Base-by-base conservation (phyloP, 495 filamentous ascomycete genomes). In the Lophium mytilinum region DNA sequence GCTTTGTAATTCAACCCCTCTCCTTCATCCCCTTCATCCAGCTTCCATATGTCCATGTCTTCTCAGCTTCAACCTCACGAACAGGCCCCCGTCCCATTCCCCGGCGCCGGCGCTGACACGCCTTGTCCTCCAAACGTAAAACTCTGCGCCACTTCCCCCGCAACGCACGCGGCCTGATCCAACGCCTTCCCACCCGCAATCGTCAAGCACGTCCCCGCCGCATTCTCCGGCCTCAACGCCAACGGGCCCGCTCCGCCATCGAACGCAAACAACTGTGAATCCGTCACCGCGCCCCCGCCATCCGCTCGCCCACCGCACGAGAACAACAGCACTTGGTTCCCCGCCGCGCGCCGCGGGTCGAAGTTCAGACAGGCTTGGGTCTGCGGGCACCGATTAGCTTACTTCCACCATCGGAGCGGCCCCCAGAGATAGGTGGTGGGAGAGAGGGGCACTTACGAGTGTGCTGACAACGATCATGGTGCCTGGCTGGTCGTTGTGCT, bases 331-430 rank as follows among this genome's bases (percentile, higher is more conserved):
- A 74, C 74, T 64, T 78, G 74, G 52, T 76, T 75, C 12, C 75
- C 76, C 34, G 63, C 65, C 0, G 67, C 63, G n/a, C 76, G 70
- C 15, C 76, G 71, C 1, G 69, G 69, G 56, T 82, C 77, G 46
- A 80, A 78, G 70, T 79, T 80, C 56, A 79, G 66, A 53, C 79
- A 82, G 40, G 78, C 79, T 58, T 80, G 74, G 1, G 78, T 81
- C 73, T 75, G 57, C 15, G 12, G 9, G 3, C 24, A 30, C 6
- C 24, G 6, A 30, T 30, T n/a, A n/a, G n/a, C n/a, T n/a, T n/a
- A n/a, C n/a, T n/a, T 17, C 11, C 4, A 47, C 11, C 12, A 2
- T 15, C 30, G 11, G 18, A 11, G 4, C 11, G 11, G 15, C 11
- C 17, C 9, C 14, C 14, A 14, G 17, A 48, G 45, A 14, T 4